phyloP scores from a whole-genome alignment of 768 basidiomycete genomes.

The Ramaria sp. region DNA sequence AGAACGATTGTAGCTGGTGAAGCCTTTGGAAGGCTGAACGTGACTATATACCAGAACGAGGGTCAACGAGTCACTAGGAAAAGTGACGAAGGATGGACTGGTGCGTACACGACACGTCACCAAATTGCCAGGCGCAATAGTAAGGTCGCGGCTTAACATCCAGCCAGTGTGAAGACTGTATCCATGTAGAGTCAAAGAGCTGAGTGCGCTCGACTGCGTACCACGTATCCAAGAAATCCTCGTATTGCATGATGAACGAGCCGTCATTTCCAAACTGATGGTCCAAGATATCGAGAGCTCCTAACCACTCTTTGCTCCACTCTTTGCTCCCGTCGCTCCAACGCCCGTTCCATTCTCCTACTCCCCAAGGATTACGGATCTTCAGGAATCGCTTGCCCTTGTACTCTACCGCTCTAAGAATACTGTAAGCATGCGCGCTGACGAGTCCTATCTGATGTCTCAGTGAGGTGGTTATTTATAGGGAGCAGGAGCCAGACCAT shows the following conservation, averaged over 20 bases:
- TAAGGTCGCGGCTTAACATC: slow-evolving; percentile 31
- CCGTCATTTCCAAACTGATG: slow-evolving; percentile 20
- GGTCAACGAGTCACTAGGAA: not conserved
- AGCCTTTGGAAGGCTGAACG: slow-evolving; percentile 29
- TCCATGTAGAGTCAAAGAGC: slow-evolving; percentile 38
- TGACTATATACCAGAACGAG: slow-evolving; percentile 24
- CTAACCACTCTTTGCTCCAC: slow-evolving; percentile 29
- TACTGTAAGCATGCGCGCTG: slow-evolving; percentile 33
- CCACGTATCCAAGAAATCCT: slow-evolving; percentile 35
- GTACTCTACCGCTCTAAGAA: slow-evolving; percentile 32
- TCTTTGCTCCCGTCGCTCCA: slow-evolving; percentile 19
- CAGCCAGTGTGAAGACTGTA: slow-evolving; percentile 38
- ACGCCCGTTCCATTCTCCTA: slow-evolving; percentile 13
- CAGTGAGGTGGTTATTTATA: not conserved
- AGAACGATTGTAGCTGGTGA: slow-evolving; percentile 39
- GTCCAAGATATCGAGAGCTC: slow-evolving; percentile 26
- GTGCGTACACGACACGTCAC: slow-evolving; percentile 41
- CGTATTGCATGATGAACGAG: slow-evolving; percentile 21
- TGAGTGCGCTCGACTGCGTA: slow-evolving; percentile 32
- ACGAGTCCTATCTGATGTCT: slow-evolving; percentile 1
- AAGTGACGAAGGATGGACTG: slow-evolving; percentile 3
- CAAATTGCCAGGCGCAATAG: slow-evolving; percentile 39
- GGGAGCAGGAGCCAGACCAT: not conserved
- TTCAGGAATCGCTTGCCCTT: slow-evolving; percentile 38
- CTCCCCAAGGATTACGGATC: slow-evolving; percentile 30